Percentiles rank a stretch among this genome's conserved stretches.
Evolutionary conservation across 2,329 filamentous ascomycete genomes (phyloP).

Genomic region (Paramyrothecium sp.): DNA sequence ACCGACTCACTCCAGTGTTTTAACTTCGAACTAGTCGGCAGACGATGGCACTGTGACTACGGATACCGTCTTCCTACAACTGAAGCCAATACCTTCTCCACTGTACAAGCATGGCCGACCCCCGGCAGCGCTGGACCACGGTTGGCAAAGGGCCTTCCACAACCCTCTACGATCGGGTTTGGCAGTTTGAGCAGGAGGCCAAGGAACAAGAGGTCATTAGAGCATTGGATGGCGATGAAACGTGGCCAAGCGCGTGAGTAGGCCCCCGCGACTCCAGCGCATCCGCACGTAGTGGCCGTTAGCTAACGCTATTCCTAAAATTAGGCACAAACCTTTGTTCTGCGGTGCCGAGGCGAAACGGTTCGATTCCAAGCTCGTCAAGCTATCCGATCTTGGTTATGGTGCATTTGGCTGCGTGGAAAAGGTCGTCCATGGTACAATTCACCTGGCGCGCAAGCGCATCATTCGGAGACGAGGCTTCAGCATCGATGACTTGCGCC

Average conservation of each 20-base stretch:
- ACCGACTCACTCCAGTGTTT: no score
- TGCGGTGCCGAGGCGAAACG: constrained; percentile 28
- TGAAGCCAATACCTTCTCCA: neutral
- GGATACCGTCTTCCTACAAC: neutral
- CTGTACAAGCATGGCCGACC: constrained; percentile 23
- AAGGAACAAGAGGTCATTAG: constrained; percentile 26
- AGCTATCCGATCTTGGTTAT: constrained; percentile 35
- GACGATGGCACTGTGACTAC: neutral
- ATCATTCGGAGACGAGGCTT: constrained; percentile 33
- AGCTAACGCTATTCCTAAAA: neutral
- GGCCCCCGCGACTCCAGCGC: neutral
- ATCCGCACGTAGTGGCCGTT: no score
- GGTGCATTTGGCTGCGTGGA: constrained; percentile 44
- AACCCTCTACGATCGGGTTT: constrained; percentile 17
- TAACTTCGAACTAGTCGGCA: neutral
- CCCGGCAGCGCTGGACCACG: constrained; percentile 28
- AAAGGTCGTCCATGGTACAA: constrained; percentile 36
- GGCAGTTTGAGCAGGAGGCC: constrained; percentile 26
- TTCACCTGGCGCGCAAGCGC: constrained; percentile 45
- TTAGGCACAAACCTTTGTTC: constrained; percentile 27
- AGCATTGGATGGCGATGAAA: constrained; percentile 28
- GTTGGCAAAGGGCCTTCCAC: constrained; percentile 23
- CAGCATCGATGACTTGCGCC: constrained; percentile 38
- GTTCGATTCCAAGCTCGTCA: constrained; percentile 28
- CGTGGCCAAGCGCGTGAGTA: constrained; percentile 31